Evolutionary conservation across 305 asterid genomes (phyloP).

Genomic region (Plantago lanceolata): DNA sequence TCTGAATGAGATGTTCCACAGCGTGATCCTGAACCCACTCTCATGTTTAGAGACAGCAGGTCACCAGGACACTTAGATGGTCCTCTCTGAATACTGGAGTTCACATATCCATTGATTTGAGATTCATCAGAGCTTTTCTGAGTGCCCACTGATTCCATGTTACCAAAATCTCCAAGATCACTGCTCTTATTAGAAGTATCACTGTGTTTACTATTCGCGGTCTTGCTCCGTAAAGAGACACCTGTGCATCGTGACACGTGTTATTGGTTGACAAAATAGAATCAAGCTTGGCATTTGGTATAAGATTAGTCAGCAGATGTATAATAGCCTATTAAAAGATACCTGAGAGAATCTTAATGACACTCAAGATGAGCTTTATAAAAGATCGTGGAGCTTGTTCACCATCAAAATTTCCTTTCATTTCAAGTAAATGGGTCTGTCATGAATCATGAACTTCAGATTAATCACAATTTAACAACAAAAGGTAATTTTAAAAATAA

Average conservation of each 20-base stretch:
- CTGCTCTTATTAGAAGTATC: constrained; percentile 31
- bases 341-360: constrained; percentile 88
- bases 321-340: constrained; percentile 18
- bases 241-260: constrained; percentile 33
- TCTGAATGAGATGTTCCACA: constrained; percentile 45
- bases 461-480: neutral
- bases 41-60: constrained; percentile 47
- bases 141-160: constrained; percentile 37
- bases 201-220: constrained; percentile 31
- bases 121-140: constrained; percentile 37
- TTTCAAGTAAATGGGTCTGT: constrained; percentile 87
- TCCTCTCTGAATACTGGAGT: constrained; percentile 29
- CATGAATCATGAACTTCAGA: constrained; percentile 24
- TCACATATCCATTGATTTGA: constrained; percentile 30
- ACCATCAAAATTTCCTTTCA: constrained; percentile 66
- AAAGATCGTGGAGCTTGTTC: constrained; percentile 67
- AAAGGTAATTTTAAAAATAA: too few relatives aligned
- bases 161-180: constrained; percentile 35
- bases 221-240: constrained; percentile 39
- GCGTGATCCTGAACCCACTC: constrained; percentile 57
- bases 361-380: constrained; percentile 70
- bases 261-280: constrained; percentile 22
- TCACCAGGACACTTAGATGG: constrained; percentile 37
- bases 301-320: neutral
- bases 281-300: neutral